Evolutionary conservation across 805 yeast species (phyloP).

Genomic region (Metschnikowia peoriensis): DNA sequence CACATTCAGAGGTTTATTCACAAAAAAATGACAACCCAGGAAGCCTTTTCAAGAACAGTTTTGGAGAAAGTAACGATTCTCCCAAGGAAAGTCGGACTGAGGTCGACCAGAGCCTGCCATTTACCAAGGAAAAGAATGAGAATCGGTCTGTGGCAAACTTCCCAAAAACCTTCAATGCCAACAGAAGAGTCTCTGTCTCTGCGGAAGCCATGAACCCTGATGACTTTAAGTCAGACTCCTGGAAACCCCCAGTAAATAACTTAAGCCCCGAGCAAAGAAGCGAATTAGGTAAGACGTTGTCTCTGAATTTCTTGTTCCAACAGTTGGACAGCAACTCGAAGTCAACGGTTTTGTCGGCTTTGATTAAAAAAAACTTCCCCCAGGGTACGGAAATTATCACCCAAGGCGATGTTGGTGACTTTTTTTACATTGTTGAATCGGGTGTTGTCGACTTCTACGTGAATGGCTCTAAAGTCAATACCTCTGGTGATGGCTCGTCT

Average conservation of each 20-base stretch:
- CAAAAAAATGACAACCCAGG: slow-evolving; percentile 7
- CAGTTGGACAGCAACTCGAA: slow-evolving; percentile 78
- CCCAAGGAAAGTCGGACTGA: slow-evolving; percentile 18
- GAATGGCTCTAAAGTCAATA: slow-evolving; percentile 65
- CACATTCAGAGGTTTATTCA: slow-evolving; percentile 17
- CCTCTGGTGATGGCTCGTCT: slow-evolving; percentile 82
- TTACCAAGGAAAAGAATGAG: slow-evolving; percentile 12
- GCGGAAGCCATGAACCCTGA: slow-evolving; percentile 86
- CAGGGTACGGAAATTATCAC: slow-evolving; percentile 66
- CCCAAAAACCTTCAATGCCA: slow-evolving; percentile 67
- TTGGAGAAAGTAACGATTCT: slow-evolving; percentile 17
- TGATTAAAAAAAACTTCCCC: slow-evolving; percentile 65
- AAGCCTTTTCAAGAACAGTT: slow-evolving; percentile 29
- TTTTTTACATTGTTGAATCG: slow-evolving; percentile 77
- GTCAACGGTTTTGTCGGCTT: slow-evolving; percentile 76
- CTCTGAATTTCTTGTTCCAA: slow-evolving; percentile 79
- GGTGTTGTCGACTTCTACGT: slow-evolving; percentile 84
- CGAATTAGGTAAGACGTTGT: slow-evolving; percentile 68
- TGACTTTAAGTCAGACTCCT: slow-evolving; percentile 59
- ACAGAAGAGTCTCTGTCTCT: slow-evolving; percentile 85
- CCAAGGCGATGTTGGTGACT: slow-evolving; percentile 96
- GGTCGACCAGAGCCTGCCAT: slow-evolving; percentile 18
- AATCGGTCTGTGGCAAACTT: slow-evolving; percentile 31
- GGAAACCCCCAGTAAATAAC: slow-evolving; percentile 71
- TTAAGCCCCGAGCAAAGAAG: slow-evolving; percentile 61